Evolutionary conservation across 345 rosid genomes (phyloP).

Genomic region (Corchorus capsularis): DNA sequence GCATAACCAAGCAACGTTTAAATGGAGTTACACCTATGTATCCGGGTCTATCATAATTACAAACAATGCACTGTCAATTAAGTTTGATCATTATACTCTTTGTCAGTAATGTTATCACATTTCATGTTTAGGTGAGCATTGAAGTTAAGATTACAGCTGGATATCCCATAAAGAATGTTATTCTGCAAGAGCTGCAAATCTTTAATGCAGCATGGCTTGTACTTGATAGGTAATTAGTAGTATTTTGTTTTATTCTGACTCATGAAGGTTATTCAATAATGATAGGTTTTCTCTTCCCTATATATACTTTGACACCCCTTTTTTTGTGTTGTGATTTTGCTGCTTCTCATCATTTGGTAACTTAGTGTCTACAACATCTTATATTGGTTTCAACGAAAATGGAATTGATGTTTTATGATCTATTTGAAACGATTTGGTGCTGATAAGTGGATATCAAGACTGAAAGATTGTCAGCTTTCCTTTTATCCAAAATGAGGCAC

Average conservation of each 20-base stretch:
- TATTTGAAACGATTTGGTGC: no score
- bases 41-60: no score
- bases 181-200: conserved; percentile 48
- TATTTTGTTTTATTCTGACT: no score
- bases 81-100: background rate
- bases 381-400: background rate
- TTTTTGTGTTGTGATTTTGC: background rate
- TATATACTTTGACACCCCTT: background rate
- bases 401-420: background rate
- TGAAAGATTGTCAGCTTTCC: background rate
- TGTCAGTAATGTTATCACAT: background rate
- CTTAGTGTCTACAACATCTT: background rate
- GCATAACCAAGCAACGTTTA: no score
- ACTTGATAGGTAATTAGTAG: conserved; percentile 45
- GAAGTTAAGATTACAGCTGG: conserved; percentile 66
- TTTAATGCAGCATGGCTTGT: conserved; percentile 53
- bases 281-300: no score
- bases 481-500: background rate
- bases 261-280: no score
- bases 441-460: no score
- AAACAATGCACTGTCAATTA: no score
- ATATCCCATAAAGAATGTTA: conserved; percentile 49
- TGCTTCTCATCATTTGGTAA: background rate
- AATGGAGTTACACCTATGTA: no score
- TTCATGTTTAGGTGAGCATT: conserved; percentile 41